Conservation (phyloP, 2,329 filamentous ascomycete species). For the Bipolaris bicolor region DNA sequence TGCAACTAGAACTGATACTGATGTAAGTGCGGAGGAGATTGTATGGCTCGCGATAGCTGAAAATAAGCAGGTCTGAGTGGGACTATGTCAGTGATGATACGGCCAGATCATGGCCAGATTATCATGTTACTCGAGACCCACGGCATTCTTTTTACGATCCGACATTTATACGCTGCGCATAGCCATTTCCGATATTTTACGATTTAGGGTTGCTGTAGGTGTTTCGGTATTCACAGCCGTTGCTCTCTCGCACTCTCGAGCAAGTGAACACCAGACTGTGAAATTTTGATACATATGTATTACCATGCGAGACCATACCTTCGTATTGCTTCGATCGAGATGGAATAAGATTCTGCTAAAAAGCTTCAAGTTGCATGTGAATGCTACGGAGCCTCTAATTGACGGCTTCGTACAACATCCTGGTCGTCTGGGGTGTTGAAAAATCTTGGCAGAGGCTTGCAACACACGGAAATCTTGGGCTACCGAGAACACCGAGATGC, state of each 20-base stretch:
- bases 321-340: neutral
- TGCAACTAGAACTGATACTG: conserved; percentile 8
- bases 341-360: neutral
- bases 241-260: no score
- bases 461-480: neutral
- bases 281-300: neutral
- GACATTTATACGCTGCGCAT: neutral
- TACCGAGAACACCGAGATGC: neutral
- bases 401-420: neutral
- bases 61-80: neutral
- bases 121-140: conserved; percentile 13
- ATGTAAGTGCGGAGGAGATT: conserved; percentile 1
- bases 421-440: neutral
- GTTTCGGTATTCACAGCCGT: neutral
- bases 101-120: conserved; percentile 12
- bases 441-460: neutral
- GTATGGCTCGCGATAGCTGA: neutral
- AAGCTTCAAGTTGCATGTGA: neutral
- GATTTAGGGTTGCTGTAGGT: no score
- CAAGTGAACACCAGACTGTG: no score
- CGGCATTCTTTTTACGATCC: conserved; percentile 4
- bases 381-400: neutral
- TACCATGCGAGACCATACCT: neutral
- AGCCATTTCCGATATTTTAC: neutral
- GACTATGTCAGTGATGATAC: conserved; percentile 4